Conservation (phyloP, 2,329 filamentous ascomycete species). For the Penicillium sp. region DNA sequence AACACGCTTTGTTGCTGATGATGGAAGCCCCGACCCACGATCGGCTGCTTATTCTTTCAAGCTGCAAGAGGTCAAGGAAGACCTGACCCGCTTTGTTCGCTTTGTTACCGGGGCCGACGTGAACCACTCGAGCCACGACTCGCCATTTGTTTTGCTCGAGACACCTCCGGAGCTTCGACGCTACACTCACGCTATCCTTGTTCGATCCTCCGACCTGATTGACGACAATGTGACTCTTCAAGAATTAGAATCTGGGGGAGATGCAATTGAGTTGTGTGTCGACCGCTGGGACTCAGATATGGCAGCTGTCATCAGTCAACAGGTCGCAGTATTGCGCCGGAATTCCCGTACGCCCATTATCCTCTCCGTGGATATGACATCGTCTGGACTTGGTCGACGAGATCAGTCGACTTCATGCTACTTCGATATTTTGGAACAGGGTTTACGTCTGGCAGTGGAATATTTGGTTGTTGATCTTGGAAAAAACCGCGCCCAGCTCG, state of each 20-base stretch:
- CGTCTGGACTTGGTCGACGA: constrained; percentile 12
- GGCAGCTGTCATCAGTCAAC: constrained; percentile 52
- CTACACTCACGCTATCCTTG: constrained; percentile 44
- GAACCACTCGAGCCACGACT: constrained; percentile 55
- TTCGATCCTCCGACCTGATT: constrained; percentile 38
- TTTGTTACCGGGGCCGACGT: constrained; percentile 56
- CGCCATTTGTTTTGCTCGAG: constrained; percentile 60
- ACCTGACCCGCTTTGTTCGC: constrained; percentile 61
- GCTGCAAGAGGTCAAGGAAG: constrained; percentile 56
- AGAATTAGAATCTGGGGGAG: constrained; percentile 58
- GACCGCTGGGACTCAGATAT: constrained; percentile 57
- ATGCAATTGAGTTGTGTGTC: constrained; percentile 61
- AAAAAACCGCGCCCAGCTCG: constrained; percentile 29
- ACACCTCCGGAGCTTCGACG: constrained; percentile 59
- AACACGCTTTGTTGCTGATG: constrained; percentile 27
- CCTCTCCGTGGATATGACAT: constrained; percentile 51
- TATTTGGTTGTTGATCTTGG: constrained; percentile 41
- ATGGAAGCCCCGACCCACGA: constrained; percentile 44
- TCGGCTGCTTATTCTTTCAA: constrained; percentile 50
- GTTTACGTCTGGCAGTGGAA: constrained; percentile 42
- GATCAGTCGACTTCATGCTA: constrained; percentile 23
- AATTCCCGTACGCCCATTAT: constrained; percentile 58
- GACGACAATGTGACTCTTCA: constrained; percentile 45
- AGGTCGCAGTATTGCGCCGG: constrained; percentile 59
- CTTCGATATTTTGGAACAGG: constrained; percentile 40